Evolutionary conservation across 2,329 filamentous ascomycete genomes (phyloP).

Genomic region (Hymenoscyphus albidus): DNA sequence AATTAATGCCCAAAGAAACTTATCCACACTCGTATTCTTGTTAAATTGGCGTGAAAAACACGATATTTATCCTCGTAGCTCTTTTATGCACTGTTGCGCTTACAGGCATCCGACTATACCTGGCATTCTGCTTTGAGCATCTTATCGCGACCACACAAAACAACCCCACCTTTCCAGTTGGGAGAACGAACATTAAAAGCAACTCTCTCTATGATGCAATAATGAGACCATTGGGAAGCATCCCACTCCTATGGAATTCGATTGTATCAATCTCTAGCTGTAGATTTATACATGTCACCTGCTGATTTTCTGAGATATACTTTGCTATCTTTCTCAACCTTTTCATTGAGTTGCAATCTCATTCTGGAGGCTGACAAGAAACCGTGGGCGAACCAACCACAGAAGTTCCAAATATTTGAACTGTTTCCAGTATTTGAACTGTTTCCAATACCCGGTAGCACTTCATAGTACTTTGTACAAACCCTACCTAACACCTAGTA

Average conservation of each 20-base stretch:
- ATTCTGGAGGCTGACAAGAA: too few species aligned
- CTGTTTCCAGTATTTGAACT: too few species aligned
- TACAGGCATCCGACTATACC: neutral
- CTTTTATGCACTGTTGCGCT: neutral
- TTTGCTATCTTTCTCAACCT: too few species aligned
- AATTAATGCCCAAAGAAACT: too few species aligned
- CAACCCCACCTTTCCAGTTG: neutral
- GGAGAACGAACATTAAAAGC: neutral
- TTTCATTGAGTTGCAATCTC: too few species aligned
- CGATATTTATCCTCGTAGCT: neutral
- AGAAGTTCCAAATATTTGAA: too few species aligned
- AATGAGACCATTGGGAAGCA: neutral
- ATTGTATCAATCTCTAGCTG: neutral
- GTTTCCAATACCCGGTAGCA: too few species aligned
- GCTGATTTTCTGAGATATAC: too few species aligned
- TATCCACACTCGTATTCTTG: neutral
- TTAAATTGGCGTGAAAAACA: neutral
- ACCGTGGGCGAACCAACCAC: too few species aligned
- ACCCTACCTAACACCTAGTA: too few species aligned
- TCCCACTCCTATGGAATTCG: neutral
- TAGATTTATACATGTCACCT: too few species aligned
- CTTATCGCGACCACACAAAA: neutral
- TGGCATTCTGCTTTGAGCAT: neutral
- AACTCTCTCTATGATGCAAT: neutral
- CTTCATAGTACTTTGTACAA: too few species aligned